Percentiles rank a stretch among this genome's conserved stretches.
Evolutionary conservation across 257 asterid species (phyloP).

Genomic region (Solanum peruvianum): DNA sequence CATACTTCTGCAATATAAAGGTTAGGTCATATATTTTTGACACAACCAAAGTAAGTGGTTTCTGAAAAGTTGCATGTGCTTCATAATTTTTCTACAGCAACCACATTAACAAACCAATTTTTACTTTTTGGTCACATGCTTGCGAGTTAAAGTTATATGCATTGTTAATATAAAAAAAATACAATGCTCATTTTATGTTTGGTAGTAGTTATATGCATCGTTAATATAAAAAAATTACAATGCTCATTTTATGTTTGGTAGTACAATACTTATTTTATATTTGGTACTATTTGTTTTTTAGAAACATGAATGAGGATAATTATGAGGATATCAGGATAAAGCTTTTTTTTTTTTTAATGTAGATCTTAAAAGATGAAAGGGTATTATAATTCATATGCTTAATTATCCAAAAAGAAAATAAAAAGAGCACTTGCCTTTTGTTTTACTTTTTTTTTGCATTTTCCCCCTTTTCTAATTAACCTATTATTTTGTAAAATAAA

Average conservation of each 20-base stretch:
- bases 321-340: background rate
- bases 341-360: background rate
- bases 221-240: background rate
- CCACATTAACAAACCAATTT: background rate
- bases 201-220: background rate
- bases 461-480: background rate
- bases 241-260: background rate
- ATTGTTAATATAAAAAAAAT: background rate
- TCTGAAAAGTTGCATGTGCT: conserved; percentile 27
- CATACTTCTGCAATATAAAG: background rate
- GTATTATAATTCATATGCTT: background rate
- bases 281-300: background rate
- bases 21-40: conserved; percentile 2
- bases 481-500: background rate
- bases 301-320: background rate
- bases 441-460: background rate
- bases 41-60: conserved; percentile 3
- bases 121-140: background rate
- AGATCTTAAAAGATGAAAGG: background rate
- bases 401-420: background rate
- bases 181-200: background rate
- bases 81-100: background rate
- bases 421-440: background rate
- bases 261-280: background rate
- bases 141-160: background rate